Evolutionary conservation across 768 basidiomycete species (phyloP), one percentile per base, ranked within the genome.

Genomic region (Rickenella mellea): DNA sequence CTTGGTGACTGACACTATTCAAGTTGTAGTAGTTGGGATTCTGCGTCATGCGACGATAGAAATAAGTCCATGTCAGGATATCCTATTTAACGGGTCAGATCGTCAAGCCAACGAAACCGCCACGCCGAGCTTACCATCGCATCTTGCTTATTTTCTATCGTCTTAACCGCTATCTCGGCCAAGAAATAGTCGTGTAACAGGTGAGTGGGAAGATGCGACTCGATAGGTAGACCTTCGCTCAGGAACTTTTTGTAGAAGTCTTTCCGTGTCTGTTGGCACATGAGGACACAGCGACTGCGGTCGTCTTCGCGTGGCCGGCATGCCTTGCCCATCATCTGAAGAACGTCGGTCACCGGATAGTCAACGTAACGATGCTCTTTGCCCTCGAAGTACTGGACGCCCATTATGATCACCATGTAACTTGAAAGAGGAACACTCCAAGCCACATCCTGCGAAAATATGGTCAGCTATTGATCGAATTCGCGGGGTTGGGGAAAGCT

Each of bases 181-280:
- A 97, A 73, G 78, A 98, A 97, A 61, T 96, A 96, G 57, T 98
- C 96, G 53, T 97, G 94, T 1, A 99, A 66, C 44, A 85, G 66
- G 57, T 91, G 83, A 0, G 88, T 90, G 1, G 93, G 81, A 3
- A 98, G 65, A 58, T 94, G 91, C 0, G 89, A 93, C 59, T 99
- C 96, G 49, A 98, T 96, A 5, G 94, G 96, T 21, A 99, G 65
- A n/a, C 94, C 96, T 58, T 98, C 93, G 1, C 83, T 82, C 39
- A 99, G 61, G 76, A 98, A 98, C 62, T 97, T 98, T 67, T 92
- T 94, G 74, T 93, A 98, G 63, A 98, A 99, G 58, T 98, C 94
- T 62, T 98, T 99, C 27, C 93, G 75, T 0, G 90, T 94, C 61
- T 94, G 89, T 53, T 98, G 94, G 54, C 89, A 91, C 92, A 99